Percentiles rank a stretch among this genome's conserved stretches.
Conservation (phyloP, 2,329 filamentous ascomycete genomes). For the Conoideocrella luteorostrata region DNA sequence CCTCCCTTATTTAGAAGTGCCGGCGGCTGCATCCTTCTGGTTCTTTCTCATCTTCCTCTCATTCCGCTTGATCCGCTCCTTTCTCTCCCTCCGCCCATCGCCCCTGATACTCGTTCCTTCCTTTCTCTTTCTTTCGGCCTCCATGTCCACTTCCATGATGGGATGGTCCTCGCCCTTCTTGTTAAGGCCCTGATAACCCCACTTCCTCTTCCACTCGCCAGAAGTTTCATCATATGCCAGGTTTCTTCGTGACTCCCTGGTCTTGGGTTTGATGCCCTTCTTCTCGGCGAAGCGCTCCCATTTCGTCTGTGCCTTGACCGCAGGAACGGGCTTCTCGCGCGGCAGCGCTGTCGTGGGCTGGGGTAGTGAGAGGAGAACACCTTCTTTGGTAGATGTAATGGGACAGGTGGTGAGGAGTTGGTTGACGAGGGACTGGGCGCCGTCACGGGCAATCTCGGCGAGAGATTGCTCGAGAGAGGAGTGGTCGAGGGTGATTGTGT, state of each 20-base stretch:
- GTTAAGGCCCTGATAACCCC: constrained; percentile 90
- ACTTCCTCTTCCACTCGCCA: constrained; percentile 87
- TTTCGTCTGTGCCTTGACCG: constrained; percentile 76
- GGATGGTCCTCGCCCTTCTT: constrained; percentile 78
- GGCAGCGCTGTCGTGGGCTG: constrained; percentile 64
- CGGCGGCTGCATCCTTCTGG: constrained; percentile 36
- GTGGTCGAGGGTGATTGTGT: constrained; percentile 60
- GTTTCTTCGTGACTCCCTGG: constrained; percentile 66
- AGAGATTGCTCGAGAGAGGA: constrained; percentile 60
- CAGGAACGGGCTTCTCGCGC: constrained; percentile 85
- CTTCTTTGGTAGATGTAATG: constrained; percentile 59
- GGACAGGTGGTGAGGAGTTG: constrained; percentile 87
- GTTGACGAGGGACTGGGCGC: constrained; percentile 87
- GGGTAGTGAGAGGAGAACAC: constrained; percentile 77
- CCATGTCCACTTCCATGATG: constrained; percentile 85
- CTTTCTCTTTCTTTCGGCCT: constrained; percentile 58
- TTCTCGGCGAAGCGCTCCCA: constrained; percentile 96
- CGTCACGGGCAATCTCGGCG: constrained; percentile 71
- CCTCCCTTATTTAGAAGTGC: constrained; percentile 3
- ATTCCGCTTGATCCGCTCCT: constrained; percentile 65
- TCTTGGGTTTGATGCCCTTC: constrained; percentile 92
- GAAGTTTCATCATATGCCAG: constrained; percentile 76
- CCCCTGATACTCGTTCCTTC: constrained; percentile 55
- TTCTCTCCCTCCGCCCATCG: constrained; percentile 56
- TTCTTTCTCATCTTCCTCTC: constrained; percentile 66